Conservation (phyloP, 2,329 filamentous ascomycete genomes). For the Aurifilum marmelostoma region DNA sequence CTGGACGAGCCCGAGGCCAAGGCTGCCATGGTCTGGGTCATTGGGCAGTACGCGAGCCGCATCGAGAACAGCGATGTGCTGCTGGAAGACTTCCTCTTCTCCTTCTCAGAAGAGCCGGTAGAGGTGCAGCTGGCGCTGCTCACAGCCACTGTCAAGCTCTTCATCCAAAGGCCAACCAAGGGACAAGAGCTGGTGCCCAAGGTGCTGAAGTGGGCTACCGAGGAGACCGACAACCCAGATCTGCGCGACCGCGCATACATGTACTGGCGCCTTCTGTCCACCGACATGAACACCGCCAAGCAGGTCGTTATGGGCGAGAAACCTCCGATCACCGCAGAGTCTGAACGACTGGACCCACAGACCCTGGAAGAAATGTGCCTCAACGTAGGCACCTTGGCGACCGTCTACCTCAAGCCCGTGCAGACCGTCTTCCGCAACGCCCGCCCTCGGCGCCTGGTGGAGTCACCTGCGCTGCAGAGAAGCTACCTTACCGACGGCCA, state of each 20-base stretch:
- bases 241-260: constrained; percentile 95
- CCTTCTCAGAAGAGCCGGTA: constrained; percentile 90
- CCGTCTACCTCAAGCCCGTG: constrained; percentile 96
- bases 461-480: constrained; percentile 85
- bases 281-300: constrained; percentile 84
- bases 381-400: constrained; percentile 92
- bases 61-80: constrained; percentile 96
- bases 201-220: constrained; percentile 97
- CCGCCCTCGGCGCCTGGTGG: constrained; percentile 74
- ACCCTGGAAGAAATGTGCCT: constrained; percentile 98
- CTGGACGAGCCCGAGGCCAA: constrained; percentile 97
- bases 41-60: constrained; percentile 94
- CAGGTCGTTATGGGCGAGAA: constrained; percentile 96
- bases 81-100: constrained; percentile 91
- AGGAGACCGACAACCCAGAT: constrained; percentile 98
- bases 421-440: constrained; percentile 95
- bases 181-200: constrained; percentile 91
- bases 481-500: constrained; percentile 62
- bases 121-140: constrained; percentile 94
- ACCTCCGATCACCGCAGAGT: constrained; percentile 93
- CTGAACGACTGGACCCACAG: constrained; percentile 85
- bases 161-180: constrained; percentile 95
- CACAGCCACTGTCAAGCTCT: constrained; percentile 95
- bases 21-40: constrained; percentile 99
- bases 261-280: constrained; percentile 97